Evolutionary conservation across 2,329 filamentous ascomycete genomes (phyloP).

Genomic region (Falciphora oryzae): DNA sequence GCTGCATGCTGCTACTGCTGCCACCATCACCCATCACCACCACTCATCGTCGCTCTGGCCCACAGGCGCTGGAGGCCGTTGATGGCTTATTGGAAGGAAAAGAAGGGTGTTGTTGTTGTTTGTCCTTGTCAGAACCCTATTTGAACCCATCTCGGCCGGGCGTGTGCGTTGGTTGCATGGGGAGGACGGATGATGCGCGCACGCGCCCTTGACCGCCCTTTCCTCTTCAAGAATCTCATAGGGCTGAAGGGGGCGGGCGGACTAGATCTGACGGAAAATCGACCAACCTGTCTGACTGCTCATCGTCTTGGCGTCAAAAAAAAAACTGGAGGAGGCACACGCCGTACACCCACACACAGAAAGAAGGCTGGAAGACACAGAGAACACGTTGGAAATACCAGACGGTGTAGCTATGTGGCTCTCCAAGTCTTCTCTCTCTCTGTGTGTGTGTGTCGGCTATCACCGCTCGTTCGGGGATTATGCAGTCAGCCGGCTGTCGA

Average conservation of each 20-base stretch:
- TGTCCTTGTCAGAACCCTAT: background rate
- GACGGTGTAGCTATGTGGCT: too few relatives aligned
- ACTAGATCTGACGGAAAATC: background rate
- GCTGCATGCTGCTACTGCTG: too few relatives aligned
- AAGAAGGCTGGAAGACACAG: too few relatives aligned
- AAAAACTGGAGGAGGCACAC: background rate
- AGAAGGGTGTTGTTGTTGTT: background rate
- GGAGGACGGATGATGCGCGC: background rate
- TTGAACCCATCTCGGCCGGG: background rate
- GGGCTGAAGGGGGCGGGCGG: background rate
- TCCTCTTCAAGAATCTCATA: constrained; percentile 1
- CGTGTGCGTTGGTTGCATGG: background rate
- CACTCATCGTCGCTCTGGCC: background rate
- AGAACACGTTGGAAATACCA: too few relatives aligned
- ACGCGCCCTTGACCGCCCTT: background rate
- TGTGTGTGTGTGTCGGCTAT: too few relatives aligned
- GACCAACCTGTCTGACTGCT: background rate
- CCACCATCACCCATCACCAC: background rate
- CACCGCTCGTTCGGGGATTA: too few relatives aligned
- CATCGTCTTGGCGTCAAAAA: background rate
- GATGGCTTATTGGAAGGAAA: background rate
- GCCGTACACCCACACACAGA: background rate
- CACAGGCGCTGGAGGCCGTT: background rate
- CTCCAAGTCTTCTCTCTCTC: too few relatives aligned
- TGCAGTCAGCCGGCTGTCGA: too few relatives aligned